Evolutionary conservation across 73 alveolate species (phyloP), one percentile per base, ranked within the genome.

Genomic region (Stentor coeruleus): DNA sequence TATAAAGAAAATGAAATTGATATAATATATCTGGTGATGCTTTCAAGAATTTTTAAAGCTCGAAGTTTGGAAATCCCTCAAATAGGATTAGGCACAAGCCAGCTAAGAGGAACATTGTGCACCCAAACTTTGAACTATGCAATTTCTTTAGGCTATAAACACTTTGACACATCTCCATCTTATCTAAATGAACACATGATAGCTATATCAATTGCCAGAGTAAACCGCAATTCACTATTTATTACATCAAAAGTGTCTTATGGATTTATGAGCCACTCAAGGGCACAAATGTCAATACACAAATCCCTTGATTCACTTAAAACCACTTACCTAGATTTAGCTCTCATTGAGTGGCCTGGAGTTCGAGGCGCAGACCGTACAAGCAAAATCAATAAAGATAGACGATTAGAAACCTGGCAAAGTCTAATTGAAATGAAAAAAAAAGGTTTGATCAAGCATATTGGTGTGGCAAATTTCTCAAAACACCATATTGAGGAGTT

Each of bases 301-400:
- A 57, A 75, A 49, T 75, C 76, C 37, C 84, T 87, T 0, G 6
- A 59, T 14, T 73, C 80, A 41, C 49, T 87, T 39, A 81, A 87
- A 38, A 85, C 88, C 33, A 82, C 66, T 26, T 92, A 92, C 57
- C 59, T 92, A 58, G 98, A 95, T 86, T 81, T 92, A 79, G 89
- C 88, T 35, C 77, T 95, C 59, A 93, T 95, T 41, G 97, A 95
- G 82, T 93, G 98, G 98, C 98, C 99, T 40, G 93, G 93, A 28
- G 74, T 49, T 14, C 31, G 75, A 3, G 76, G 77, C 38, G 49
- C 38, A 35, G 20, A 60, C 39, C n/a, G n/a, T n/a, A n/a, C n/a
- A n/a, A 87, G 86, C 11, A 37, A 26, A 26, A 91, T 82, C 75
- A 89, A 85, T 36, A 73, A 84, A 3, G 83, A 79, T 40, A 88